These are phyloP conservation scores for Porcisia deanei DNA, from an alignment of 208 protist species.

Conservation along the genomic window DNA sequence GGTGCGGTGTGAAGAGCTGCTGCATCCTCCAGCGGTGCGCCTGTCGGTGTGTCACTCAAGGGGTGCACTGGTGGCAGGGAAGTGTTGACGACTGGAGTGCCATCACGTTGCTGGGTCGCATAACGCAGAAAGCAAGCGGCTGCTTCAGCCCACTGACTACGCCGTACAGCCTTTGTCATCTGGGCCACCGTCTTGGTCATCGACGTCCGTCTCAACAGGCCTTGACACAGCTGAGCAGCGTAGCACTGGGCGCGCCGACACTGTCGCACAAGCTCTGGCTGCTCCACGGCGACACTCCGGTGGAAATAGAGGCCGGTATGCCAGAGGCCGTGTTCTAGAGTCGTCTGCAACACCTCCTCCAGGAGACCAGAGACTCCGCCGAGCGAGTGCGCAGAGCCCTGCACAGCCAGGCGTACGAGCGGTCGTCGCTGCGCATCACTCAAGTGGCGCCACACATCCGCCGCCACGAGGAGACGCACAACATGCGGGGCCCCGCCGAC, in stretches of 20 bases:
- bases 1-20: background rate
- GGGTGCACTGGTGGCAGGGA: background rate
- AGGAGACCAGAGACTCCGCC: slow-evolving; percentile 28
- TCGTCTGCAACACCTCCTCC: slow-evolving; percentile 48
- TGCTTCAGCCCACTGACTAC: slow-evolving; percentile 49
- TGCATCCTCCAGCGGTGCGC: background rate
- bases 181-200: slow-evolving; percentile 47
- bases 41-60: background rate
- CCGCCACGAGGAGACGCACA: slow-evolving; percentile 48
- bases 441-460: slow-evolving; percentile 55
- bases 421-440: slow-evolving; percentile 30
- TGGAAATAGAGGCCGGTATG: slow-evolving; percentile 62
- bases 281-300: slow-evolving; percentile 47
- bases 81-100: background rate
- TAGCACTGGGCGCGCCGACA: slow-evolving; percentile 46
- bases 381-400: slow-evolving; percentile 21
- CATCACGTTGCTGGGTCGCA: slow-evolving; percentile 1
- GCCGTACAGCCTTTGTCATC: slow-evolving; percentile 37
- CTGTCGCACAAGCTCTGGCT: slow-evolving; percentile 44
- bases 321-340: slow-evolving; percentile 60
- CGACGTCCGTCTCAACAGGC: slow-evolving; percentile 46
- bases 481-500: slow-evolving; percentile 55
- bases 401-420: slow-evolving; percentile 52
- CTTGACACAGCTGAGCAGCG: slow-evolving; percentile 45
- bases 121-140: slow-evolving; percentile 52